phyloP scores from a whole-genome alignment of 1,139 yeast genomes.

The Protomyces macrosporus region DNA sequence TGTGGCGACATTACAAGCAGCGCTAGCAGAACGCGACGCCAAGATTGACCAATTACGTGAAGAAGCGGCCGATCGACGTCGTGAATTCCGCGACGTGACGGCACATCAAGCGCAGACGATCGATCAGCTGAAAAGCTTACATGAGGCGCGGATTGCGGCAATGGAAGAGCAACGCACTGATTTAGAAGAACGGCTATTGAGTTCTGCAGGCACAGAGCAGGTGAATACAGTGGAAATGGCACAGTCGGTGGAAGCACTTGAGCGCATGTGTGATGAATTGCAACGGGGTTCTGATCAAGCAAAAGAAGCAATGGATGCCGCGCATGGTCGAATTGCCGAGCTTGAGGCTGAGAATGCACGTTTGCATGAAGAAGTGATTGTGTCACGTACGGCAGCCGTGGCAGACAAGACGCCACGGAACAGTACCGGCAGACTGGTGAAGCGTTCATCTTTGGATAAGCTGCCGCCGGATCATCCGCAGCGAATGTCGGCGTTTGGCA shows the following conservation, averaged over 20 bases:
- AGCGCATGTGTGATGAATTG: constrained; percentile 10
- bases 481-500: constrained; percentile 14
- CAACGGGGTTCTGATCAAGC: constrained; percentile 13
- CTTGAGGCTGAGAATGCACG: constrained; percentile 13
- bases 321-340: constrained; percentile 3
- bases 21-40: constrained; percentile 7
- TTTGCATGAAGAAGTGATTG: not conserved
- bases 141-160: constrained; percentile 7
- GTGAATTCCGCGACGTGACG: constrained; percentile 13
- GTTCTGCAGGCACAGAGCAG: constrained; percentile 11
- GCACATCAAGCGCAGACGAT: constrained; percentile 18
- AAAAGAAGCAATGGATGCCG: constrained; percentile 15
- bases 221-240: constrained; percentile 8
- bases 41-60: constrained; percentile 9
- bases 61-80: constrained; percentile 10
- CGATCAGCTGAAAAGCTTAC: constrained; percentile 13
- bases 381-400: not conserved
- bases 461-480: constrained; percentile 24
- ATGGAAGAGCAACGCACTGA: constrained; percentile 11
- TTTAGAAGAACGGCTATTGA: constrained; percentile 12
- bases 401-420: not conserved
- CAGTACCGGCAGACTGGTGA: not conserved
- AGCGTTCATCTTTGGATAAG: not conserved
- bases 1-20: not conserved
- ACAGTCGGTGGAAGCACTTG: constrained; percentile 4